These are phyloP conservation scores for Aspergillus melleus DNA, from an alignment of 2,329 filamentous ascomycete genomes.

Conservation along the genomic window DNA sequence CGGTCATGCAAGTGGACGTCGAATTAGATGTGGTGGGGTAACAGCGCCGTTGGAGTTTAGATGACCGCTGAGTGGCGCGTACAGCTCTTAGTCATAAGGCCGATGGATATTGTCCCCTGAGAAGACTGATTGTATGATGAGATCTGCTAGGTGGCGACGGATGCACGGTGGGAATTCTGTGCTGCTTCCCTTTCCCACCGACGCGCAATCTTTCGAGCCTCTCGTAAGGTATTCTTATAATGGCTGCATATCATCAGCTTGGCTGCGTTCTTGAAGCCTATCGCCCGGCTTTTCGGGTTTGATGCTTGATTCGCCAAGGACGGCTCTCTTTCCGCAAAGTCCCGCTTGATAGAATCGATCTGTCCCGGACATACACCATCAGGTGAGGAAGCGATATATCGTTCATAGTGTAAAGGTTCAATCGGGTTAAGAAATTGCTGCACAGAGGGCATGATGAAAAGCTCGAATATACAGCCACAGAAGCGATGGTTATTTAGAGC, in stretches of 20 bases:
- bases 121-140: constrained; percentile 3
- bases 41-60: not conserved
- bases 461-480: no score
- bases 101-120: not conserved
- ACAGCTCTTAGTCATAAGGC: not conserved
- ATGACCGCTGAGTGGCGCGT: not conserved
- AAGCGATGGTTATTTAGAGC: no score
- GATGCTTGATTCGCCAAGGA: constrained; percentile 1
- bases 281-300: constrained; percentile 5
- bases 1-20: constrained; percentile 1
- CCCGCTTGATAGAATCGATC: constrained; percentile 1
- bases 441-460: no score
- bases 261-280: constrained; percentile 6
- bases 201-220: constrained; percentile 1
- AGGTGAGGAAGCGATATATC: constrained; percentile 13
- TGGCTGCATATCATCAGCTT: constrained; percentile 5
- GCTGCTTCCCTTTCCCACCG: constrained; percentile 4
- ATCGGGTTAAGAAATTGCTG: no score
- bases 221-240: not conserved
- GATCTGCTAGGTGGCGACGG: constrained; percentile 1
- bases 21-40: not conserved
- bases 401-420: no score
- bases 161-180: constrained; percentile 4
- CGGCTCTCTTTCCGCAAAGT: constrained; percentile 1
- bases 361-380: constrained; percentile 3